Conservation (phyloP, 345 rosid genomes). For the Microthlaspi erraticum region DNA sequence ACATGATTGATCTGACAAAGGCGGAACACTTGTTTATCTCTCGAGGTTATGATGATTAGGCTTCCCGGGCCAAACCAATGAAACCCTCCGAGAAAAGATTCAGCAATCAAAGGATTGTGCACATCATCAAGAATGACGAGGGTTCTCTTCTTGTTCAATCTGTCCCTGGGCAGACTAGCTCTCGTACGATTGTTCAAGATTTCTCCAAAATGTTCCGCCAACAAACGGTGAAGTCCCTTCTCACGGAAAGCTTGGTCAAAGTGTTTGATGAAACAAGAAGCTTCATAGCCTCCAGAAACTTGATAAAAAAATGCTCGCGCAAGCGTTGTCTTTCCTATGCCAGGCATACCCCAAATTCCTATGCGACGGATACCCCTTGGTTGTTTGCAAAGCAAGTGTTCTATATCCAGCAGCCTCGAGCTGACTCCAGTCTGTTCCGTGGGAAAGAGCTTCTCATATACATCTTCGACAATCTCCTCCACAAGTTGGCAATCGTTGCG, state of each 20-base stretch:
- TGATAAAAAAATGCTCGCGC: slow-evolving; percentile 1
- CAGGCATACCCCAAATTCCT: slow-evolving; percentile 41
- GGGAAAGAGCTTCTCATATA: slow-evolving; percentile 7
- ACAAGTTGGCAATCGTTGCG: slow-evolving; percentile 12
- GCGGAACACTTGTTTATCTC: slow-evolving; percentile 24
- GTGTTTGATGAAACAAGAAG: slow-evolving; percentile 22
- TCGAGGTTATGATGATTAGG: slow-evolving; percentile 28
- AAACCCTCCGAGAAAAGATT: slow-evolving; percentile 24
- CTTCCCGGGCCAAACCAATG: slow-evolving; percentile 33
- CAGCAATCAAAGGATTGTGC: background rate
- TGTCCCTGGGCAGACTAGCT: background rate
- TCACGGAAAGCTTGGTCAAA: slow-evolving; percentile 13
- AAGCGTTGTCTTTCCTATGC: slow-evolving; percentile 37
- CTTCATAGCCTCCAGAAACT: background rate
- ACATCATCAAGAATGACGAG: slow-evolving; percentile 40
- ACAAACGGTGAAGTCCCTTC: slow-evolving; percentile 1
- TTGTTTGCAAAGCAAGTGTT: slow-evolving; percentile 10
- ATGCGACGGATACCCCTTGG: slow-evolving; percentile 7
- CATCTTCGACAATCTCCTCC: slow-evolving; percentile 29
- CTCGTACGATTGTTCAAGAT: slow-evolving; percentile 6
- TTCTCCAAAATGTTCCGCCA: slow-evolving; percentile 2
- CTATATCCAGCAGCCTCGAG: slow-evolving; percentile 7
- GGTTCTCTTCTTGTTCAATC: slow-evolving; percentile 6
- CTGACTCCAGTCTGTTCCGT: background rate
- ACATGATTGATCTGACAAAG: background rate